Conservation (phyloP, 345 rosid genomes). For the Brassica nigra region DNA sequence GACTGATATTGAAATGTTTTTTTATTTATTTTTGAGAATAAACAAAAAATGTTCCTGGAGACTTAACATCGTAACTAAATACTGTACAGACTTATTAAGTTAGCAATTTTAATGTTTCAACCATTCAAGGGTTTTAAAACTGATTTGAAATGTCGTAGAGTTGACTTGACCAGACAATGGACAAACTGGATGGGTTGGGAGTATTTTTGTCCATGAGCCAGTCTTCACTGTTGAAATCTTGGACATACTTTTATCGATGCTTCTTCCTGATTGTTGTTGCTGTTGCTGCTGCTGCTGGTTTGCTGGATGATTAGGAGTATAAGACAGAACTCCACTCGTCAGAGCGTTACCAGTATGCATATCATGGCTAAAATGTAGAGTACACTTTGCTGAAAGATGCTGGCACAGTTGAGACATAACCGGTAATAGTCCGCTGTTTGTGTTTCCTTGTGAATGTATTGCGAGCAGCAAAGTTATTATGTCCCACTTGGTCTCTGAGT, state of each 20-base stretch:
- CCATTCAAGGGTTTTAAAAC: not conserved
- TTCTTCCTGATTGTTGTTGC: slow-evolving; percentile 3
- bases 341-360: not conserved
- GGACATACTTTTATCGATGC: not conserved
- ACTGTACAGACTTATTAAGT: slow-evolving; percentile 1
- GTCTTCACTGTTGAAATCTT: slow-evolving; percentile 17
- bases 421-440: not conserved
- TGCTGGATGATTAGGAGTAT: not conserved
- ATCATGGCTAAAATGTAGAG: not conserved
- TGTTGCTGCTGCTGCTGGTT: not conserved
- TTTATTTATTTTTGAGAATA: too few species aligned
- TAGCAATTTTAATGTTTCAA: not conserved
- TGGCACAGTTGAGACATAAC: not conserved
- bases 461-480: not conserved
- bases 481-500: not conserved
- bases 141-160: not conserved
- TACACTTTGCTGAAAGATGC: not conserved
- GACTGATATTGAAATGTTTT: not conserved
- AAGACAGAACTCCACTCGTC: not conserved
- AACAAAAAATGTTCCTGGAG: not conserved
- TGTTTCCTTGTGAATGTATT: not conserved
- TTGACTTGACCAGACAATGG: not conserved
- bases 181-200: not conserved
- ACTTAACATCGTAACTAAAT: not conserved
- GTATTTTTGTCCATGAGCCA: slow-evolving; percentile 22